phyloP scores from a whole-genome alignment of 1,284 basidiomycete species.

The Cryptococcus wingfieldii region DNA sequence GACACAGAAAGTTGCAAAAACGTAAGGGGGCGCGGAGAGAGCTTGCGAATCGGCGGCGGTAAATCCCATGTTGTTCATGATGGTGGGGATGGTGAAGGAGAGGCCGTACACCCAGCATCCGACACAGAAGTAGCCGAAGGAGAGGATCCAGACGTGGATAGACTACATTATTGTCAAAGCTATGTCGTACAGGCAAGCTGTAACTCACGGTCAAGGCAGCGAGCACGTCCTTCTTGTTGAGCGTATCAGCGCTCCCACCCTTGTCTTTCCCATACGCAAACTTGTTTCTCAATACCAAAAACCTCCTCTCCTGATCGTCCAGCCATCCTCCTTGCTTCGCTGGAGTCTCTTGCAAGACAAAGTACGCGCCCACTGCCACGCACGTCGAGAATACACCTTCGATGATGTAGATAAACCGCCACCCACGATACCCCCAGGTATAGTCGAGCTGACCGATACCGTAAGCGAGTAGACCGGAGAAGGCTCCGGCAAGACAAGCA shows the following conservation, averaged over 20 bases:
- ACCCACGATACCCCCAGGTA: constrained; percentile 22
- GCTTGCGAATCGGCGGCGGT: not conserved
- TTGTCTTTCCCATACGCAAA: constrained; percentile 19
- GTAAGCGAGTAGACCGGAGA: constrained; percentile 33
- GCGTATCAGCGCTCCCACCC: constrained; percentile 7
- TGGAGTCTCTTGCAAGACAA: constrained; percentile 18
- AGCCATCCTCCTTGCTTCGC: constrained; percentile 17
- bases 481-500: constrained; percentile 21
- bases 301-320: constrained; percentile 17
- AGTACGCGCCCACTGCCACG: constrained; percentile 15
- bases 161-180: constrained; percentile 10
- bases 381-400: constrained; percentile 20
- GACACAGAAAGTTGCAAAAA: constrained; percentile 15
- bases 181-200: not conserved
- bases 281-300: constrained; percentile 16
- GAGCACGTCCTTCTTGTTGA: constrained; percentile 7
- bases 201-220: constrained; percentile 20
- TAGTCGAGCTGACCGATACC: constrained; percentile 32
- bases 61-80: constrained; percentile 12
- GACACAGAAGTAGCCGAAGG: constrained; percentile 16
- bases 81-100: constrained; percentile 33
- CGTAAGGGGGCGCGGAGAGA: constrained; percentile 10
- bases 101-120: constrained; percentile 53
- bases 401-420: constrained; percentile 31
- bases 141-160: constrained; percentile 17